A percentile compares a stretch with the other conserved stretches of the same genome.
phyloP scores from a whole-genome alignment of 495 filamentous ascomycete genomes.

The Thozetella sp. region DNA sequence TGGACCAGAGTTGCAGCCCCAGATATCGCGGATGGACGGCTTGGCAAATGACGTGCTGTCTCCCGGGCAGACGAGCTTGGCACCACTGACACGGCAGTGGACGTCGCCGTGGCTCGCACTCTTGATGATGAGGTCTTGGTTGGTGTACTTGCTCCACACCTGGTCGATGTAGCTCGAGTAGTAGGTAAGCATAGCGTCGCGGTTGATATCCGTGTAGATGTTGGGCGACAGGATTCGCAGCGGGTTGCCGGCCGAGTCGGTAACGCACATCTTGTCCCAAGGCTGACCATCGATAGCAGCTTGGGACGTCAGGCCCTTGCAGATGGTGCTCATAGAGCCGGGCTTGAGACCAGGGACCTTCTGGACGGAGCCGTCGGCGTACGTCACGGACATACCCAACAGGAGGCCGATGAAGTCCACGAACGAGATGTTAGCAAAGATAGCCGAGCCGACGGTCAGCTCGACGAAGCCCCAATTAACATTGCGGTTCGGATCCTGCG shows the following conservation, averaged over 20 bases:
- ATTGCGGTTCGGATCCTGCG: conserved; percentile 2
- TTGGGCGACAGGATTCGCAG: conserved; percentile 41
- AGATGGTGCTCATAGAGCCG: conserved; percentile 31
- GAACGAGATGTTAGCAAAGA: conserved; percentile 47
- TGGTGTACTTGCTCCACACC: conserved; percentile 41
- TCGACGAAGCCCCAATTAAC: not conserved
- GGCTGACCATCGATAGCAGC: conserved; percentile 28
- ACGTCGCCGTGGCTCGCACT: conserved; percentile 38
- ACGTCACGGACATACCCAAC: conserved; percentile 39
- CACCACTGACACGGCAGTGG: conserved; percentile 28
- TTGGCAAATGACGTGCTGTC: conserved; percentile 42
- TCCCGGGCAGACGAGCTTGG: conserved; percentile 31
- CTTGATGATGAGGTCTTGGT: conserved; percentile 35
- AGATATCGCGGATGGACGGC: conserved; percentile 40
- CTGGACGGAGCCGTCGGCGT: conserved; percentile 27
- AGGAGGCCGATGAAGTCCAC: conserved; percentile 51
- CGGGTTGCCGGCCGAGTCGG: conserved; percentile 21
- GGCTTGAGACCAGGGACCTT: conserved; percentile 30
- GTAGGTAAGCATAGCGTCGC: conserved; percentile 29
- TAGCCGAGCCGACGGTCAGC: conserved; percentile 2
- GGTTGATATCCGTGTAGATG: conserved; percentile 27
- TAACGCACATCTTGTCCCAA: conserved; percentile 39
- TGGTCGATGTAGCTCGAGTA: conserved; percentile 39
- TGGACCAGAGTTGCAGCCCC: conserved; percentile 47
- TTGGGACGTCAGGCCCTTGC: conserved; percentile 33